These are phyloP conservation scores for Claviceps fusiformis DNA, from an alignment of 2,329 filamentous ascomycete species.

Conservation along the genomic window DNA sequence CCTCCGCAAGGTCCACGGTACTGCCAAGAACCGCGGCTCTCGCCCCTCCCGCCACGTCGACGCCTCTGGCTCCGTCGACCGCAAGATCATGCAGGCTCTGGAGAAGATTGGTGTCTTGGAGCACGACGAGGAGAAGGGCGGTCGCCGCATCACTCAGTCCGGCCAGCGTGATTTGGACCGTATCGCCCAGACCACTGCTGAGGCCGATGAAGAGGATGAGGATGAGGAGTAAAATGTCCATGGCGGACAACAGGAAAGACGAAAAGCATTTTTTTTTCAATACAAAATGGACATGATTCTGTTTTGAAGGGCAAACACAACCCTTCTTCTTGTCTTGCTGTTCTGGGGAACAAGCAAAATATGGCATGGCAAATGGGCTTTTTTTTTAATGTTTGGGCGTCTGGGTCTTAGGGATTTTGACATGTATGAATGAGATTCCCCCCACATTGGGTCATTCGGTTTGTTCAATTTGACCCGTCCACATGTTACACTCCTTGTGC, in stretches of 20 bases:
- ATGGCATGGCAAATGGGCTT: slow-evolving; percentile 6
- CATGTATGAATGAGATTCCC: slow-evolving; percentile 28
- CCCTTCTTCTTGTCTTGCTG: not conserved
- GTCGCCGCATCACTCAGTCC: slow-evolving; percentile 92
- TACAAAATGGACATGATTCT: not conserved
- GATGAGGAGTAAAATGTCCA: slow-evolving; percentile 45
- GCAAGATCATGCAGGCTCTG: slow-evolving; percentile 91
- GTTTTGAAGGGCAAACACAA: not conserved
- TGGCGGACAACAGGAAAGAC: not conserved
- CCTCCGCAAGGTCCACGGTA: slow-evolving; percentile 91
- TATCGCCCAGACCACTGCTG: slow-evolving; percentile 69
- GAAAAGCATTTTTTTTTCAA: not conserved
- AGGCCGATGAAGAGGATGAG: slow-evolving; percentile 56
- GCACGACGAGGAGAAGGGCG: slow-evolving; percentile 96
- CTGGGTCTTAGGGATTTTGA: slow-evolving; percentile 23
- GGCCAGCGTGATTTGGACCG: slow-evolving; percentile 99
- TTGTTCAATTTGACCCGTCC: slow-evolving; percentile 21
- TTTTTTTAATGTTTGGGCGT: slow-evolving; percentile 19
- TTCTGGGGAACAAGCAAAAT: not conserved
- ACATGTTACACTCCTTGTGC: too few relatives aligned
- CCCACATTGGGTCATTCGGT: slow-evolving; percentile 23
- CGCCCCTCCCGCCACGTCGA: slow-evolving; percentile 90
- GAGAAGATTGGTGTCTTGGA: slow-evolving; percentile 99
- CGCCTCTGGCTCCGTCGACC: slow-evolving; percentile 88
- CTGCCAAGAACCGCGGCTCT: slow-evolving; percentile 91